A percentile compares a stretch with the other conserved stretches of the same genome.
phyloP scores from a whole-genome alignment of 257 asterid species.

The Scutellaria galericulata region DNA sequence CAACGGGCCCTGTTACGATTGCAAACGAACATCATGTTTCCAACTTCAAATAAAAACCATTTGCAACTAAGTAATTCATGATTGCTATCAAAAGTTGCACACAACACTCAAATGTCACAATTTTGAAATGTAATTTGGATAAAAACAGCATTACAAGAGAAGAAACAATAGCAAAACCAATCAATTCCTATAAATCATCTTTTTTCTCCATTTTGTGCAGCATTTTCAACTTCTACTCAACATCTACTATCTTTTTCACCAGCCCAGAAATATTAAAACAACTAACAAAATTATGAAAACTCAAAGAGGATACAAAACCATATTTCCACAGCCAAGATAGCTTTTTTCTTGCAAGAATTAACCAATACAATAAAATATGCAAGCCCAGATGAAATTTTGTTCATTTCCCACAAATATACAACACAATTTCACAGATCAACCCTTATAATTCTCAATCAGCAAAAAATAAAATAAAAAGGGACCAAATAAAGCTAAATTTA shows the following conservation, averaged over 20 bases:
- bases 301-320: background rate
- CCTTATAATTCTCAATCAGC: slow-evolving; percentile 22
- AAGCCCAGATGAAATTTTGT: slow-evolving; percentile 20
- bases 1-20: slow-evolving; percentile 64
- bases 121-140: background rate
- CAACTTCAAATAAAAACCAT: background rate
- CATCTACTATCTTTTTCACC: slow-evolving; percentile 1
- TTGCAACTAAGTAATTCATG: background rate
- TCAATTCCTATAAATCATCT: slow-evolving; percentile 1
- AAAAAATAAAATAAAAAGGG: background rate
- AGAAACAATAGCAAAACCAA: background rate
- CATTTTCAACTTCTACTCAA: background rate
- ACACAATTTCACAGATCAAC: slow-evolving; percentile 36
- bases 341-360: background rate
- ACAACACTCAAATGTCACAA: background rate
- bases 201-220: background rate
- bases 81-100: background rate
- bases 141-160: background rate
- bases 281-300: slow-evolving; percentile 15
- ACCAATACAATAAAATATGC: background rate
- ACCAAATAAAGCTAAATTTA: slow-evolving; percentile 20
- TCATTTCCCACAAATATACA: slow-evolving; percentile 23
- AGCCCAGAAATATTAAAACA: slow-evolving; percentile 2
- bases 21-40: slow-evolving; percentile 24
- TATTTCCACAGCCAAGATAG: background rate